phyloP scores from a whole-genome alignment of 1,139 yeast species.

The Hansenula sp. region DNA sequence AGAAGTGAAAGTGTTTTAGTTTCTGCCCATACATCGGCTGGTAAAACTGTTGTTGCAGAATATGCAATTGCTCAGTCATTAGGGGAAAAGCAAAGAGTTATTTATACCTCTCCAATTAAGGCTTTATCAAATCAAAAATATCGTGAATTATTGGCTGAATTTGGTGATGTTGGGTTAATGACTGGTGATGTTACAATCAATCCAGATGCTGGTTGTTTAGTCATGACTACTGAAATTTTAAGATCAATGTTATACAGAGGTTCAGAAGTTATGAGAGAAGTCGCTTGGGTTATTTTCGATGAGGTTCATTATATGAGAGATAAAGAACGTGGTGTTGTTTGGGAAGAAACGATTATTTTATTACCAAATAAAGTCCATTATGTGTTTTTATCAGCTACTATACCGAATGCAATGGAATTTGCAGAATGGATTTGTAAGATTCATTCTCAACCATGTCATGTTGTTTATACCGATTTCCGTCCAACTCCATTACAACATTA shows the following conservation, averaged over 20 bases:
- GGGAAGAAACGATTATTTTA: slow-evolving; percentile 98
- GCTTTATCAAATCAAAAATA: slow-evolving; percentile 96
- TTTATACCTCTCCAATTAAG: slow-evolving; percentile 95
- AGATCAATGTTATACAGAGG: slow-evolving; percentile 92
- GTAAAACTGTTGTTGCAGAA: slow-evolving; percentile 98
- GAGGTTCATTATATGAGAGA: slow-evolving; percentile 97
- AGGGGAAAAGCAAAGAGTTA: slow-evolving; percentile 87
- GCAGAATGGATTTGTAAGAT: slow-evolving; percentile 98
- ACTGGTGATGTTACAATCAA: slow-evolving; percentile 98
- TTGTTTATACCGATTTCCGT: slow-evolving; percentile 96
- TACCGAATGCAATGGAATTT: slow-evolving; percentile 97
- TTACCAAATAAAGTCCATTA: slow-evolving; percentile 92
- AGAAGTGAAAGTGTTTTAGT: slow-evolving; percentile 94
- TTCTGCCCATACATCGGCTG: slow-evolving; percentile 98
- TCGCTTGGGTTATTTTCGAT: slow-evolving; percentile 94
- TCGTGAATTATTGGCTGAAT: slow-evolving; percentile 86
- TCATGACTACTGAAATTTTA: slow-evolving; percentile 96
- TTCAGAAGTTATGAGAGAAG: slow-evolving; percentile 93
- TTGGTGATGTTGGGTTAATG: slow-evolving; percentile 95
- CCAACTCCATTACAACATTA: slow-evolving; percentile 98
- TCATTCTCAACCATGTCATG: slow-evolving; percentile 96
- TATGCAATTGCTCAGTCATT: slow-evolving; percentile 96
- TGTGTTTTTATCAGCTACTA: slow-evolving; percentile 90
- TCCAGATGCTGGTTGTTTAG: slow-evolving; percentile 94
- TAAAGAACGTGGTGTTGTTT: slow-evolving; percentile 95